Evolutionary conservation across 768 basidiomycete species (phyloP).

Genomic region (Tephrocybe sp.): DNA sequence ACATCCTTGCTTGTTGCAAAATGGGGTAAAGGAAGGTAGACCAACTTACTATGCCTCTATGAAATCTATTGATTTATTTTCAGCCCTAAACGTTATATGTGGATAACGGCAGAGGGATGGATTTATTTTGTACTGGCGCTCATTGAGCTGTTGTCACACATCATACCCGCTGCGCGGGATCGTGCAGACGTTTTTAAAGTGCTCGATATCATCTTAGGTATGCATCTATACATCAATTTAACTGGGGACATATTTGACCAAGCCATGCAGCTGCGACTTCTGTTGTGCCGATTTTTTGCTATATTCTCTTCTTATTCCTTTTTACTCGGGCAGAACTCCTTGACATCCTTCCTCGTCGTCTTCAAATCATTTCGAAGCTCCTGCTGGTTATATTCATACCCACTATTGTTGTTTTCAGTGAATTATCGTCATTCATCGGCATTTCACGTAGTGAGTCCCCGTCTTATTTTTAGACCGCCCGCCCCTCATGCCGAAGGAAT

Average conservation of each 20-base stretch:
- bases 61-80: not conserved
- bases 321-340: slow-evolving; percentile 52
- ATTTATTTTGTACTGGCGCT: slow-evolving; percentile 57
- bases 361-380: slow-evolving; percentile 42
- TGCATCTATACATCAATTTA: slow-evolving; percentile 20
- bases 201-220: slow-evolving; percentile 63
- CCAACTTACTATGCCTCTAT: not conserved
- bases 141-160: slow-evolving; percentile 58
- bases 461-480: not conserved
- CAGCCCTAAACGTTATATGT: slow-evolving; percentile 46
- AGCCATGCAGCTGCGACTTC: slow-evolving; percentile 49
- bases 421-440: slow-evolving; percentile 64
- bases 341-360: slow-evolving; percentile 46
- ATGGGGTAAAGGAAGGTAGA: slow-evolving; percentile 45
- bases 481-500: too few species aligned
- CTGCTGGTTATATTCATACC: slow-evolving; percentile 55
- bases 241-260: not conserved
- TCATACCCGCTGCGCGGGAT: slow-evolving; percentile 48
- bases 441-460: slow-evolving; percentile 50
- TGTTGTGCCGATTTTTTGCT: slow-evolving; percentile 63
- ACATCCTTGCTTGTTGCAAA: slow-evolving; percentile 49
- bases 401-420: slow-evolving; percentile 50
- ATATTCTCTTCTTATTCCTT: slow-evolving; percentile 59
- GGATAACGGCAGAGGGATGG: slow-evolving; percentile 63
- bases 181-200: slow-evolving; percentile 44